Base-by-base conservation (phyloP, 225 moss, liverwort and hornwort genomes). In the Asterella californica region DNA sequence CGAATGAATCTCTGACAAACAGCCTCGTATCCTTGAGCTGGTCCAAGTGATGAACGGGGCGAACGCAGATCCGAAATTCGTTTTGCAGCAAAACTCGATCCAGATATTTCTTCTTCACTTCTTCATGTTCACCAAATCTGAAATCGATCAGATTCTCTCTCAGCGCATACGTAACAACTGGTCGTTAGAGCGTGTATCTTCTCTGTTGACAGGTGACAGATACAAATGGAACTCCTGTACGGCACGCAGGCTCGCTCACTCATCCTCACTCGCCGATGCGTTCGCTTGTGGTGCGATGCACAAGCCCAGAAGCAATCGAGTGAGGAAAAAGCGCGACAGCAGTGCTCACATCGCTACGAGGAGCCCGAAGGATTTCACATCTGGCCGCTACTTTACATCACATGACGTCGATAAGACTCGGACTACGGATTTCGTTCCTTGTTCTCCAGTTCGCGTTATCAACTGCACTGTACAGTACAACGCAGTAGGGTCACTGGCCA, bases 301-400 rank as follows among this genome's bases (percentile, higher is more conserved):
- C 25, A 53, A n/a, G 48, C 72, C 72, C 49, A 49, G 30, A 72
- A 72, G 72, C 19, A 48, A 72, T 45, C 8, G 29, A 53, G 50
- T 53, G 74, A 50, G 74, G 18, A 18, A 47, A 74, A 53, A 32
- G 74, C 74, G 53, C 49, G 74, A 74, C 74, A 74, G 74, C 72
- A 50, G 24, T 29, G 72, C 57, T 57, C 57, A 15, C 57, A 57
- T 57, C 14, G 2, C 57, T 33, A 65, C 15, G 30, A 10, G 52
- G 65, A 65, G 15, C 10, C 65, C 10, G 32, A 32, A 30, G 65
- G 62, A 62, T 24, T 62, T n/a, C 67, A 34, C 67, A 67, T 67
- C 67, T 67, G 67, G 67, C 67, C 67, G 8, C 33, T 67, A n/a
- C 36, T 37, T 37, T 37, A 15, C 67, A 2, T 37, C 17, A 2